phyloP scores from a whole-genome alignment of 2,329 filamentous ascomycete species.

The Claviceps purpurea region DNA sequence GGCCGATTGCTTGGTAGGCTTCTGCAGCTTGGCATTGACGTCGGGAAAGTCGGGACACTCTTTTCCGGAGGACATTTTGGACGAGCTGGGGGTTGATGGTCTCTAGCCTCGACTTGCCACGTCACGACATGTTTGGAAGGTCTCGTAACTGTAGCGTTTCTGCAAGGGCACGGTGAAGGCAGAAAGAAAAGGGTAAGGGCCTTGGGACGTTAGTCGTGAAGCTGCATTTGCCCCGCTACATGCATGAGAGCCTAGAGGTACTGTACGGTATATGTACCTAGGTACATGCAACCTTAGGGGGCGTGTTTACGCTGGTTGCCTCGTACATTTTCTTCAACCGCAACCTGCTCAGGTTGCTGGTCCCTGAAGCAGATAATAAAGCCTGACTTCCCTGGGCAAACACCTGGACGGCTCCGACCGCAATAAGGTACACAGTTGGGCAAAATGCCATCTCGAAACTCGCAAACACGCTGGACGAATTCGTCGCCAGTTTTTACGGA shows the following conservation, averaged over 20 bases:
- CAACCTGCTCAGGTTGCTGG: no score
- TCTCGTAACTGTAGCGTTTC: not conserved
- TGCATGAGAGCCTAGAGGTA: constrained; percentile 3
- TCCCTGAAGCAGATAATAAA: no score
- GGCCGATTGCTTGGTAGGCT: constrained; percentile 68
- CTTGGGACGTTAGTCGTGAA: not conserved
- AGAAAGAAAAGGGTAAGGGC: not conserved
- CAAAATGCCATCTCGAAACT: no score
- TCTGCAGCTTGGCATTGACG: constrained; percentile 63
- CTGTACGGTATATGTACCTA: no score
- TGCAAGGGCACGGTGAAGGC: not conserved
- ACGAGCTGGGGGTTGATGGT: not conserved
- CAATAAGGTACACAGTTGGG: no score
- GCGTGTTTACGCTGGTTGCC: no score
- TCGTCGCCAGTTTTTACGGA: no score
- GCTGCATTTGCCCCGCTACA: constrained; percentile 6
- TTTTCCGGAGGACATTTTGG: constrained; percentile 33
- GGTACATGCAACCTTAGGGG: no score
- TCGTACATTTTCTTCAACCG: no score
- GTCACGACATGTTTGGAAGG: constrained; percentile 5
- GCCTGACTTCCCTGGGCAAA: no score
- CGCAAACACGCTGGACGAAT: no score
- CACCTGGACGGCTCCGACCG: no score
- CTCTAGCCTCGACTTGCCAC: not conserved
- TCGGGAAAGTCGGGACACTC: constrained; percentile 51